Conservation (phyloP, 768 basidiomycete genomes). For the Hypholoma sublateritium region DNA sequence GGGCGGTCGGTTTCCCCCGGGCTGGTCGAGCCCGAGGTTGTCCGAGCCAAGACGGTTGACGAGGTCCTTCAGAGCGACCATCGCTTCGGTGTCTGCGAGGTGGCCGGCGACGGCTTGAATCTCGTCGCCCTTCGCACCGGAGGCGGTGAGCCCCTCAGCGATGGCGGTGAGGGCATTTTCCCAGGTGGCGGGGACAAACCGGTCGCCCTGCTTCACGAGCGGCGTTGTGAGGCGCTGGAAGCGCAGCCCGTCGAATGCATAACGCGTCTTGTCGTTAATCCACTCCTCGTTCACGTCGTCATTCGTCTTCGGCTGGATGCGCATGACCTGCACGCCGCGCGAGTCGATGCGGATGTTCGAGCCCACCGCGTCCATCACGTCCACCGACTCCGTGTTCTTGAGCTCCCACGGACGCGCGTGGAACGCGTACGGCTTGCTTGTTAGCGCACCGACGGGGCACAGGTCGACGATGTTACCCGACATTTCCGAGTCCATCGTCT, state of each 20-base stretch:
- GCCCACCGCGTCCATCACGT: constrained; percentile 93
- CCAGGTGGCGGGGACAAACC: constrained; percentile 90
- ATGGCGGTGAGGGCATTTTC: constrained; percentile 82
- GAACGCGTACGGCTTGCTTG: constrained; percentile 98
- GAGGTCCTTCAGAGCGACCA: constrained; percentile 92
- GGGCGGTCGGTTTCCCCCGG: constrained; percentile 65
- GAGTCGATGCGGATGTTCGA: constrained; percentile 97
- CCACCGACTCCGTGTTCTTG: constrained; percentile 96
- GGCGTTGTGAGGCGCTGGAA: constrained; percentile 96
- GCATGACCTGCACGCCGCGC: constrained; percentile 94
- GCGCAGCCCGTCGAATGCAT: constrained; percentile 91
- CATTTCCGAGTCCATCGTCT: constrained; percentile 95
- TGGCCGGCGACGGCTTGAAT: constrained; percentile 94
- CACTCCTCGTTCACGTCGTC: constrained; percentile 99
- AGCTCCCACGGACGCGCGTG: constrained; percentile 98
- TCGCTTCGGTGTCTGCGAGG: constrained; percentile 90
- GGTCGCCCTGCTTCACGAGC: constrained; percentile 86
- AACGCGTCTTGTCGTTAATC: constrained; percentile 99
- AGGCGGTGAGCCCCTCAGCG: constrained; percentile 70
- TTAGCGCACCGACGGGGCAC: constrained; percentile 97
- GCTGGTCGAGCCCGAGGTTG: constrained; percentile 82
- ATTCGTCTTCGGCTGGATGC: constrained; percentile 93
- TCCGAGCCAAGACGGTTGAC: constrained; percentile 93
- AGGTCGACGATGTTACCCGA: constrained; percentile 97
- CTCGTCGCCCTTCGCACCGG: constrained; percentile 87